Evolutionary conservation across 2,329 filamentous ascomycete genomes (phyloP).

Genomic region (Cladosporium sp.): DNA sequence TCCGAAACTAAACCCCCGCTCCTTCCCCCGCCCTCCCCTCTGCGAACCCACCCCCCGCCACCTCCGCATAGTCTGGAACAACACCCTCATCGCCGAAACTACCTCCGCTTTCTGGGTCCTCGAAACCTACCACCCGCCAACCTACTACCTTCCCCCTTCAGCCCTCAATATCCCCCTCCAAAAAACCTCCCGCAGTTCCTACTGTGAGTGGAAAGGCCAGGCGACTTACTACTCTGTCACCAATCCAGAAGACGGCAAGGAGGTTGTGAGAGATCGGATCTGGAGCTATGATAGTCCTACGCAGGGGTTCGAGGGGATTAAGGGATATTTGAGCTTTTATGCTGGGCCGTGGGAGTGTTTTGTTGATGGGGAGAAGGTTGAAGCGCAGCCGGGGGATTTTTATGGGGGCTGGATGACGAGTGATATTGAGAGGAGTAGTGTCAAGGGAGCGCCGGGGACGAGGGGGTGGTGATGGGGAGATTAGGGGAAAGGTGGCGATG

Average conservation of each 20-base stretch:
- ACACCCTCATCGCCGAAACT: conserved; percentile 57
- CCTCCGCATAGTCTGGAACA: conserved; percentile 58
- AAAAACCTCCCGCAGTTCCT: conserved; percentile 50
- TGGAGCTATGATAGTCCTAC: conserved; percentile 63
- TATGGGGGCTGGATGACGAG: conserved; percentile 67
- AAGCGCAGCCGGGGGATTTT: conserved; percentile 63
- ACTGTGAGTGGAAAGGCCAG: conserved; percentile 64
- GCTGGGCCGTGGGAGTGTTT: conserved; percentile 64
- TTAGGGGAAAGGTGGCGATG: no score
- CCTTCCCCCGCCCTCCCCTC: conserved; percentile 61
- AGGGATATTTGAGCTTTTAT: conserved; percentile 61
- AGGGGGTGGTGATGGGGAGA: conserved; percentile 32
- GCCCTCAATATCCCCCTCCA: conserved; percentile 52
- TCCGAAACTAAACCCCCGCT: conserved; percentile 56
- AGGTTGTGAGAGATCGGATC: conserved; percentile 53
- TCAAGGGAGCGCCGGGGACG: conserved; percentile 51
- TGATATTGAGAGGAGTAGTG: conserved; percentile 56
- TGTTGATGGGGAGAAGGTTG: conserved; percentile 62
- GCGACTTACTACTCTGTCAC: conserved; percentile 61
- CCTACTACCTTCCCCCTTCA: conserved; percentile 52
- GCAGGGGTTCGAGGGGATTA: conserved; percentile 54
- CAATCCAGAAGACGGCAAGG: conserved; percentile 42
- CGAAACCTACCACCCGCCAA: conserved; percentile 65
- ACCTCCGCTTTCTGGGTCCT: no score
- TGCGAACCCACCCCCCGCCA: conserved; percentile 58